Evolutionary conservation across 2,329 filamentous ascomycete species (phyloP), one percentile per base, ranked within the genome.

Genomic region (Alternaria brassicicola): DNA sequence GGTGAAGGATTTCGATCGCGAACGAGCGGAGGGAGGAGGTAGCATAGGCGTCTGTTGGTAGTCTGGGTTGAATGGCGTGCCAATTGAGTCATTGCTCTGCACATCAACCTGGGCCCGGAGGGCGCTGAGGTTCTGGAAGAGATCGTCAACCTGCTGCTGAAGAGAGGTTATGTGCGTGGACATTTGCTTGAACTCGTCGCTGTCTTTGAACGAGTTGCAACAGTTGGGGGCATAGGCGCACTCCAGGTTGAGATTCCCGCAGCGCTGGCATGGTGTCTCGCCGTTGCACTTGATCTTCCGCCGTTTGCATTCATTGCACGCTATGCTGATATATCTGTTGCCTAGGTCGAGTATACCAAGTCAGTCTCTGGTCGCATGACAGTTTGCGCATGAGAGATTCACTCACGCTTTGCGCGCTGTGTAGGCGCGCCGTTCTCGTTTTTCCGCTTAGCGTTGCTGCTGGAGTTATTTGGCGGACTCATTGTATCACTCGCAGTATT

Each of bases 201-300:
- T 93, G 70, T 97, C 93, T 77, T 94, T 95, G 83, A 97, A 93
- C 76, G 86, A 92, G 80, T 87, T 93, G 75, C 86, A 88, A 79
- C 87, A 89, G 70, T 89, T 89, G 5, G 86, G 86, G 59, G 86
- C 85, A 78, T 89, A 89, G 57, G 86, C 78, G 71, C 85, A 89
- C 71, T 88, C 86, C 58, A 89, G 80, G 57, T 81, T 83, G 54
- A 89, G 79, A 74, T 88, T 88, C 25, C 86, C 86, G 74, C 87
- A 89, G 64, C 87, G 81, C 68, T 88, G 85, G 68, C 87, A 89
- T 12, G 86, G 86, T 13, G 82, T 83, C 72, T 89, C 83, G 39
- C 87, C 87, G 76, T 89, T 89, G 78, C 87, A 88, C 64, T 88
- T 88, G 74, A 89, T 89, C 78, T 89, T 89, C 55, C 87, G 82